Conservation (phyloP, 495 filamentous ascomycete species). For the Penicillium canescens region DNA sequence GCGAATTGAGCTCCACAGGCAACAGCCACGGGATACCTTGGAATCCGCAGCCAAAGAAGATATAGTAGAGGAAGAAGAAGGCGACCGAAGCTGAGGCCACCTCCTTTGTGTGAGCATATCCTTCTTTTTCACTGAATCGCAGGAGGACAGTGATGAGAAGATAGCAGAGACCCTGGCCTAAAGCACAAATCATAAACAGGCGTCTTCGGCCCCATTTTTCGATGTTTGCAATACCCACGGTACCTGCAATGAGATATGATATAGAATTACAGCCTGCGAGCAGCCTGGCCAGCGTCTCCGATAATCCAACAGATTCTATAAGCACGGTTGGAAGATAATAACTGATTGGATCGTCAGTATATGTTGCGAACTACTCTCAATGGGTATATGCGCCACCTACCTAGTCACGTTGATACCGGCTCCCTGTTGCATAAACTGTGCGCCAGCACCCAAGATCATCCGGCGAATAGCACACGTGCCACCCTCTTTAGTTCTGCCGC, state of each 20-base stretch:
- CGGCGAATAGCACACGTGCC: slow-evolving; percentile 26
- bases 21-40: slow-evolving; percentile 9
- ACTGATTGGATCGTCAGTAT: not conserved
- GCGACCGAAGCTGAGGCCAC: slow-evolving; percentile 29
- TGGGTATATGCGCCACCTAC: too few relatives aligned
- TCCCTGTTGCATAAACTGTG: slow-evolving; percentile 49
- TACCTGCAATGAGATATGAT: slow-evolving; percentile 32
- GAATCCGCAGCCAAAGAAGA: slow-evolving; percentile 45
- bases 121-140: slow-evolving; percentile 37
- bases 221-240: slow-evolving; percentile 38
- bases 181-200: too few relatives aligned
- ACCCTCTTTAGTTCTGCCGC: too few relatives aligned
- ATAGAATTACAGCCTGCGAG: slow-evolving; percentile 43
- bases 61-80: slow-evolving; percentile 47
- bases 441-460: slow-evolving; percentile 40
- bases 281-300: slow-evolving; percentile 37
- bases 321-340: slow-evolving; percentile 45
- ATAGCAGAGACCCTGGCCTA: too few relatives aligned
- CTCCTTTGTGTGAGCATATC: slow-evolving; percentile 17
- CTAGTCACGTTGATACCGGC: slow-evolving; percentile 30
- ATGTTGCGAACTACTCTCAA: too few relatives aligned
- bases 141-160: not conserved
- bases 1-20: slow-evolving; percentile 45
- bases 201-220: slow-evolving; percentile 30
- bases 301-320: slow-evolving; percentile 45